Evolutionary conservation across 306 rosid genomes (phyloP).

Genomic region (Cicer cuneatum): DNA sequence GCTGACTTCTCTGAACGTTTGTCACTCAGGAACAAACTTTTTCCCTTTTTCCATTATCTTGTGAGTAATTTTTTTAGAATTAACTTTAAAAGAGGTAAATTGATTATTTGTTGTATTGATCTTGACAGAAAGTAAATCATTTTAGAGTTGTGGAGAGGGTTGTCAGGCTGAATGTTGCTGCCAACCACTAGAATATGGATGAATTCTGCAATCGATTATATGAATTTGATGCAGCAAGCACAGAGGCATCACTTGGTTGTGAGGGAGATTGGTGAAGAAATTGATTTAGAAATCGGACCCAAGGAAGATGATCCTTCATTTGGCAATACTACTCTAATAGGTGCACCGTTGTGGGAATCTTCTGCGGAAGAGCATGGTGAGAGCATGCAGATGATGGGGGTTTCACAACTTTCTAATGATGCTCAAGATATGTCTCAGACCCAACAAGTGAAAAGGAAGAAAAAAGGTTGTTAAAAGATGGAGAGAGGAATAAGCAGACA

Average conservation of each 20-base stretch:
- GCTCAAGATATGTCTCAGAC: slow-evolving; percentile 77
- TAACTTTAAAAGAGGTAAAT: slow-evolving; percentile 1
- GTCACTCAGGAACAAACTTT: not conserved
- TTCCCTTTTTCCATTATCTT: not conserved
- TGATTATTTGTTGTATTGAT: slow-evolving; percentile 24
- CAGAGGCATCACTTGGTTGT: slow-evolving; percentile 95
- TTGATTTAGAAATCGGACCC: slow-evolving; percentile 94
- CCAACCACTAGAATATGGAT: slow-evolving; percentile 69
- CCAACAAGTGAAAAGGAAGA: slow-evolving; percentile 78
- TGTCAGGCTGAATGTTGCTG: slow-evolving; percentile 94
- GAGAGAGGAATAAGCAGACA: slow-evolving; percentile 99
- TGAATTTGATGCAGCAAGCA: slow-evolving; percentile 93
- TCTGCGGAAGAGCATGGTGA: slow-evolving; percentile 81
- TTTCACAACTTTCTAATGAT: slow-evolving; percentile 75
- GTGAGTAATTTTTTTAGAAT: slow-evolving; percentile 8
- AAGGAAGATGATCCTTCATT: slow-evolving; percentile 96
- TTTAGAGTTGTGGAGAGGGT: slow-evolving; percentile 44
- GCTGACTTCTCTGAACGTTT: slow-evolving; percentile 25
- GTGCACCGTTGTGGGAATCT: slow-evolving; percentile 74
- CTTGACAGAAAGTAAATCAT: slow-evolving; percentile 41
- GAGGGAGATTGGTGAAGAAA: slow-evolving; percentile 89
- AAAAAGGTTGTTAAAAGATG: slow-evolving; percentile 98
- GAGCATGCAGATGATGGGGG: slow-evolving; percentile 81
- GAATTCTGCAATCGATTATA: slow-evolving; percentile 93
- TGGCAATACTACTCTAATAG: slow-evolving; percentile 73